Conservation (phyloP, 2,329 filamentous ascomycete species). For the Cryphonectria radicalis region DNA sequence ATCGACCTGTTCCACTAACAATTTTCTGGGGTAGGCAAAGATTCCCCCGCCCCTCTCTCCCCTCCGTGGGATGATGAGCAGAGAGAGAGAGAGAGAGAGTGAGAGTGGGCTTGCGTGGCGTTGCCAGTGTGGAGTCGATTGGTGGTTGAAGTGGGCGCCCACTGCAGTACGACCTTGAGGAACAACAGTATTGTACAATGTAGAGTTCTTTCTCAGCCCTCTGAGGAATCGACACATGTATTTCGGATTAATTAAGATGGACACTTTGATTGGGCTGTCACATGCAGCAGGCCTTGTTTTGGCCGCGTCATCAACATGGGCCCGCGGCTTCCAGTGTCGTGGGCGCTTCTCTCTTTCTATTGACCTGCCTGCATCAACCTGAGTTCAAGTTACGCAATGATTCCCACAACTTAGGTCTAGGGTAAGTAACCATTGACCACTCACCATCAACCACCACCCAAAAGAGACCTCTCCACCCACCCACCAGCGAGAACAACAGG, state of each 20-base stretch:
- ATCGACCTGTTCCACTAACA: background rate
- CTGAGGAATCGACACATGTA: background rate
- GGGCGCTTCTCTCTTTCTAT: background rate
- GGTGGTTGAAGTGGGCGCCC: too few species aligned
- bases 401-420: background rate
- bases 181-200: too few species aligned
- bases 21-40: background rate
- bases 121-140: background rate
- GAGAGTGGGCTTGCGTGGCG: background rate
- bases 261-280: background rate
- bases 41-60: too few species aligned
- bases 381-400: background rate
- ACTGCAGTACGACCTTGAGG: too few species aligned
- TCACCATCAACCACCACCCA: background rate
- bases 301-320: background rate
- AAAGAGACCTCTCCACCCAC: too few species aligned
- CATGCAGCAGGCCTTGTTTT: background rate
- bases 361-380: background rate
- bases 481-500: background rate
- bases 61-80: too few species aligned
- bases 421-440: background rate
- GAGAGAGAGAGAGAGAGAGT: too few species aligned
- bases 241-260: background rate
- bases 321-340: background rate
- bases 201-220: too few species aligned